phyloP scores from a whole-genome alignment of 805 yeast species.

The Saturnispora gosingensis region DNA sequence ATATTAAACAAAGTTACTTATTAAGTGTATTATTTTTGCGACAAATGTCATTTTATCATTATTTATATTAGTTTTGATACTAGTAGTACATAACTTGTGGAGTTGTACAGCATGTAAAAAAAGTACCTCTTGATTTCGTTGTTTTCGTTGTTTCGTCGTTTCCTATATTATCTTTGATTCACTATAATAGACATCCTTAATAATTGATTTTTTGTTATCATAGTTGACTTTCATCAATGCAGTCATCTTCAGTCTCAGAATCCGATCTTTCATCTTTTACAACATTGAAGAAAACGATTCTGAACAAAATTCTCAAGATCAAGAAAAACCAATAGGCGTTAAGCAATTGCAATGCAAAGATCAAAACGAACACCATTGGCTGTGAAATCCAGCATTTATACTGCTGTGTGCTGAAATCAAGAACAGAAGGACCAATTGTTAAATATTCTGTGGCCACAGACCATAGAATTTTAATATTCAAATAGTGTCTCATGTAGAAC shows the following conservation, averaged over 20 bases:
- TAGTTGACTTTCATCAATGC: slow-evolving; percentile 24
- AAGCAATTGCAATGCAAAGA: slow-evolving; percentile 74
- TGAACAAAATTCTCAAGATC: slow-evolving; percentile 66
- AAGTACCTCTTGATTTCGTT: background rate
- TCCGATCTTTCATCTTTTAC: slow-evolving; percentile 82
- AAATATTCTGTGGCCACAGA: slow-evolving; percentile 79
- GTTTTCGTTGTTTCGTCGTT: background rate
- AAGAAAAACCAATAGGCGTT: slow-evolving; percentile 83
- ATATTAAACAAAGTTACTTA: background rate
- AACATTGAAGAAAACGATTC: slow-evolving; percentile 51
- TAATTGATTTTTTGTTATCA: slow-evolving; percentile 5
- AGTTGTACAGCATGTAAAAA: background rate
- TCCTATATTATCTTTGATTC: background rate
- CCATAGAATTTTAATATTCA: slow-evolving; percentile 74
- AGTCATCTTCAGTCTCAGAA: slow-evolving; percentile 54
- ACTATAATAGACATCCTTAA: background rate
- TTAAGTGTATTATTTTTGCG: background rate
- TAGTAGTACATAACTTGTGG: background rate
- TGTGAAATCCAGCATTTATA: slow-evolving; percentile 96
- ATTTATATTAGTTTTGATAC: background rate
- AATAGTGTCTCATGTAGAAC: slow-evolving; percentile 83
- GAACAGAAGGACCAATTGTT: slow-evolving; percentile 71
- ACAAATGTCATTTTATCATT: background rate
- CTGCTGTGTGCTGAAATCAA: slow-evolving; percentile 84
- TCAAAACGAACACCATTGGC: slow-evolving; percentile 72